A percentile compares a stretch with the other conserved stretches of the same genome.
phyloP scores from a whole-genome alignment of 495 filamentous ascomycete genomes.

The Aspergillus cristatus region DNA sequence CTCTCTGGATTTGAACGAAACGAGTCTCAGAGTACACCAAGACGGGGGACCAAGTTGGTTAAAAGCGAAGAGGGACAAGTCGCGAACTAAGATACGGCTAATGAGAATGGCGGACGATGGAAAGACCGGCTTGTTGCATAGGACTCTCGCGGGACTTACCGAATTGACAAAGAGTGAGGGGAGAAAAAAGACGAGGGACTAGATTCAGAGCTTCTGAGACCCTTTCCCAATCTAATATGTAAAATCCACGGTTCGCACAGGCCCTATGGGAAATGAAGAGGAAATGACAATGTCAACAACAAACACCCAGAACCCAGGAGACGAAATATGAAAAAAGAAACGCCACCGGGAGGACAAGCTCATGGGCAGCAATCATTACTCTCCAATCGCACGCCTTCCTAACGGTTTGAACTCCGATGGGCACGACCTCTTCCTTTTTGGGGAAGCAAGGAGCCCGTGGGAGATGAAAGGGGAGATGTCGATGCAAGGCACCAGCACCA shows the following conservation, averaged over 20 bases:
- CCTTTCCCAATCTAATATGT: not conserved
- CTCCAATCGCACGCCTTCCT: not conserved
- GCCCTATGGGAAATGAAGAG: not conserved
- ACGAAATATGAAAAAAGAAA: not conserved
- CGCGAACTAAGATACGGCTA: constrained; percentile 20
- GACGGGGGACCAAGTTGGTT: constrained; percentile 3
- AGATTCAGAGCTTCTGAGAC: not conserved
- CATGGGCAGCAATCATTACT: not conserved
- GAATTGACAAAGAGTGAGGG: constrained; percentile 8
- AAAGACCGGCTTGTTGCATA: constrained; percentile 27
- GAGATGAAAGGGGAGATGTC: not conserved
- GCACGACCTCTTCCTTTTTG: not conserved
- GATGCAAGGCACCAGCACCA: not conserved
- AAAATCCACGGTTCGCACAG: not conserved
- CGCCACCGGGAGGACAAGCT: not conserved
- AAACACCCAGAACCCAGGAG: not conserved
- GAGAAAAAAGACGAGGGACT: not conserved
- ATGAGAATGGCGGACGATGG: constrained; percentile 22
- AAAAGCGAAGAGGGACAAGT: constrained; percentile 5
- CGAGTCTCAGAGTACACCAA: constrained; percentile 5
- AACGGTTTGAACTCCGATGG: not conserved
- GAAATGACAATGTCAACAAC: not conserved
- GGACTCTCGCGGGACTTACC: constrained; percentile 27
- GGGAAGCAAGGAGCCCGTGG: not conserved
- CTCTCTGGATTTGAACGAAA: constrained; percentile 6